A percentile compares a stretch with the other conserved stretches of the same genome.
Evolutionary conservation across 2,329 filamentous ascomycete species (phyloP).

Genomic region (Calycina marina): DNA sequence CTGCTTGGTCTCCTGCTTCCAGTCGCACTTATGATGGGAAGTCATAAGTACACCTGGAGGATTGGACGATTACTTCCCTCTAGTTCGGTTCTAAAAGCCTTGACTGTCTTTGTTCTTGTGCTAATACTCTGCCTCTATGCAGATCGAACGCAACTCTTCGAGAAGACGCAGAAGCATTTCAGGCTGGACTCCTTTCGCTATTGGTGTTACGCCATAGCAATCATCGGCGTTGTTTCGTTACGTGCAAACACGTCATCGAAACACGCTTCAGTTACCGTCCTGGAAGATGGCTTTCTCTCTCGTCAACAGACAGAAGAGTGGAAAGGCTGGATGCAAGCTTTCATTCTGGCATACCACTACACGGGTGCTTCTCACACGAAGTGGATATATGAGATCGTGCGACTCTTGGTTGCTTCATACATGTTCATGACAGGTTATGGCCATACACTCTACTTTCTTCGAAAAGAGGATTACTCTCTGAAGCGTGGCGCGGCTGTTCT

Average conservation of each 20-base stretch:
- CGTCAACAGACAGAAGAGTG: constrained; percentile 47
- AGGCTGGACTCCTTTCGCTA: constrained; percentile 22
- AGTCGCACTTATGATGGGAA: constrained; percentile 10
- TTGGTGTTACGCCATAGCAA: constrained; percentile 15
- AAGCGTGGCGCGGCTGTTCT: constrained; percentile 36
- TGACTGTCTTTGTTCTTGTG: constrained; percentile 12
- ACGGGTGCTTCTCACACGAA: constrained; percentile 34
- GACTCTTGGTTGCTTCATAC: constrained; percentile 40
- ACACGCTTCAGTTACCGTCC: neutral
- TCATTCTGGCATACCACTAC: constrained; percentile 42
- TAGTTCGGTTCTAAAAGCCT: constrained; percentile 9
- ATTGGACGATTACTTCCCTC: constrained; percentile 10
- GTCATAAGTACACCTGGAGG: constrained; percentile 1
- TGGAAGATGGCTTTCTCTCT: constrained; percentile 30
- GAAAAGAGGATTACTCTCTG: constrained; percentile 40
- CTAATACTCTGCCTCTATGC: constrained; percentile 33
- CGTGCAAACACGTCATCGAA: constrained; percentile 7
- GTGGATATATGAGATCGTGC: constrained; percentile 38
- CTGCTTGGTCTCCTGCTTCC: constrained; percentile 10
- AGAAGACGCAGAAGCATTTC: constrained; percentile 35
- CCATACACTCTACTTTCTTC: constrained; percentile 43
- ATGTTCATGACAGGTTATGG: constrained; percentile 49
- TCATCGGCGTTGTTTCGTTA: constrained; percentile 22
- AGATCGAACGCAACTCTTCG: constrained; percentile 38
- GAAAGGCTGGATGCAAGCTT: constrained; percentile 50